These are phyloP conservation scores for Borealophlyctis nickersoniae DNA, from an alignment of 192 early-diverging fungal genomes.

Conservation along the genomic window DNA sequence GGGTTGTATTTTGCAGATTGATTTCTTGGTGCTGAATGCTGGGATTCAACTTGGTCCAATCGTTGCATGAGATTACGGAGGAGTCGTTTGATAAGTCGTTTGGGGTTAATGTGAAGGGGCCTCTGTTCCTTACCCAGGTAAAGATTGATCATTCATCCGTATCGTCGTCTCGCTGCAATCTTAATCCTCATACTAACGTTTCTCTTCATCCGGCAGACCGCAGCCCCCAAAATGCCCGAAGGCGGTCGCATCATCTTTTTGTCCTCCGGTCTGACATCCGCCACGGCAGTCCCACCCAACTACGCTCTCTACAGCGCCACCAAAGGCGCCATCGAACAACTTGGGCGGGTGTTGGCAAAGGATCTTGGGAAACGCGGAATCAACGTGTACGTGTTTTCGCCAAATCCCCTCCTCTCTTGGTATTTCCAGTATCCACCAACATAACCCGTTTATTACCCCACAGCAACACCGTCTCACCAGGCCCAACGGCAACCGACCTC, in stretches of 20 bases:
- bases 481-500: slow-evolving; percentile 24
- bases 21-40: slow-evolving; percentile 48
- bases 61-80: slow-evolving; percentile 33
- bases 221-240: neutral
- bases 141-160: slow-evolving; percentile 16
- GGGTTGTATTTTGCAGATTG: too few species aligned
- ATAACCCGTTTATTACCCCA: too few species aligned
- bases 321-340: slow-evolving; percentile 28
- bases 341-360: slow-evolving; percentile 27
- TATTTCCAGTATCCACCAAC: too few species aligned
- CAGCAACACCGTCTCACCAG: slow-evolving; percentile 22
- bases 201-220: neutral
- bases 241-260: slow-evolving; percentile 44
- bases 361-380: slow-evolving; percentile 26
- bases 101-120: slow-evolving; percentile 40
- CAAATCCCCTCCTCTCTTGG: too few species aligned
- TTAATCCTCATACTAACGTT: too few species aligned
- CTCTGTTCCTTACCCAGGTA: slow-evolving; percentile 44
- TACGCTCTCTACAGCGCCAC: slow-evolving; percentile 29
- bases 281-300: slow-evolving; percentile 16
- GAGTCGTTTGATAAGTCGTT: slow-evolving; percentile 28
- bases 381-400: slow-evolving; percentile 23
- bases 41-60: slow-evolving; percentile 25
- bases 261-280: slow-evolving; percentile 29
- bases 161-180: too few species aligned